Evolutionary conservation across 83 land plant species (phyloP).

Genomic region (Isoetes engelmannii): DNA sequence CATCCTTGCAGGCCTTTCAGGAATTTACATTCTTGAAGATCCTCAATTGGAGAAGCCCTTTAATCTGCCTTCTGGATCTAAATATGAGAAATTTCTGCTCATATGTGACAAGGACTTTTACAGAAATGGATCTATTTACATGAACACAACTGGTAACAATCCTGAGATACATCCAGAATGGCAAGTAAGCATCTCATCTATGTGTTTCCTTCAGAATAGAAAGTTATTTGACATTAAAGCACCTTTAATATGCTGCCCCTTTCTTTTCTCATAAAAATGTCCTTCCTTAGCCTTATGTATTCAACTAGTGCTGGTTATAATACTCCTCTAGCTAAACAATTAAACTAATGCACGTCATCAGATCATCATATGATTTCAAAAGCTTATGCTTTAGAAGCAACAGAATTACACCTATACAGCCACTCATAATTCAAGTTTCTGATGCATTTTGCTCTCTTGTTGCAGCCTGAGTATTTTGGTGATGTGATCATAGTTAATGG

Average conservation of each 20-base stretch:
- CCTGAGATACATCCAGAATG: constrained; percentile 82
- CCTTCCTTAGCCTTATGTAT: too few species aligned
- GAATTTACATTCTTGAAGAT: constrained; percentile 18
- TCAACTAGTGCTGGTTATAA: too few species aligned
- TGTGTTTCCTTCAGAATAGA: background rate
- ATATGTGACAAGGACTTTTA: constrained; percentile 56
- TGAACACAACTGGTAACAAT: constrained; percentile 61
- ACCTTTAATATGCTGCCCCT: background rate
- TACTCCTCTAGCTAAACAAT: too few species aligned
- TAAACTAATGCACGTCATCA: too few species aligned
- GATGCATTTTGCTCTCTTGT: background rate
- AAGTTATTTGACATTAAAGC: background rate
- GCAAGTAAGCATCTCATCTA: constrained; percentile 33
- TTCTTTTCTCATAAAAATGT: background rate
- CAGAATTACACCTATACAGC: too few species aligned
- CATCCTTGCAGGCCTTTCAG: constrained; percentile 28
- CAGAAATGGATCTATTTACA: constrained; percentile 55
- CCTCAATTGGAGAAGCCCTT: constrained; percentile 32
- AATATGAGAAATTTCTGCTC: constrained; percentile 50
- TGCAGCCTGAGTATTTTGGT: constrained; percentile 70
- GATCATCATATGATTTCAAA: too few species aligned
- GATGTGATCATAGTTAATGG: constrained; percentile 66
- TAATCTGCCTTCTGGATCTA: constrained; percentile 40
- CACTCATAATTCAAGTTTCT: too few species aligned
- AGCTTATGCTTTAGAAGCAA: too few species aligned